These are phyloP conservation scores for Xerocomellus chrysenteron DNA, from an alignment of 768 basidiomycete genomes.

Conservation along the genomic window DNA sequence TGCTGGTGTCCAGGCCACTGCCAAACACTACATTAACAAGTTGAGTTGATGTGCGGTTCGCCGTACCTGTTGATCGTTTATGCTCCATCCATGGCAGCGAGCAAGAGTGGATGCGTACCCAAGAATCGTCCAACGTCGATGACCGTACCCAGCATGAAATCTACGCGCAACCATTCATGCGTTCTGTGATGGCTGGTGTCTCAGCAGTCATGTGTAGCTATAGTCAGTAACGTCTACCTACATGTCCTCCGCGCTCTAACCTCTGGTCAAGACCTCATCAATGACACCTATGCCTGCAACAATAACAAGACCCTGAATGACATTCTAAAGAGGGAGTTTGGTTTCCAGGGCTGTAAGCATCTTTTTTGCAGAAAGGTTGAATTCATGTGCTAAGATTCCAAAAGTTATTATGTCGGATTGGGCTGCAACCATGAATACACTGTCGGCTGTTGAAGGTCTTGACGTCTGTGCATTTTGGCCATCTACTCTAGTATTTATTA, in stretches of 20 bases:
- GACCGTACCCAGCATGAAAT: conserved; percentile 53
- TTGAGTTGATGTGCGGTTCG: conserved; percentile 32
- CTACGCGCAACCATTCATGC: conserved; percentile 56
- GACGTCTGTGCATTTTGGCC: conserved; percentile 43
- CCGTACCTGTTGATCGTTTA: not conserved
- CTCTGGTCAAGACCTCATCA: conserved; percentile 44
- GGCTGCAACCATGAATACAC: conserved; percentile 51
- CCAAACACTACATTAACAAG: conserved; percentile 80
- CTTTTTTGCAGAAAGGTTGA: not conserved
- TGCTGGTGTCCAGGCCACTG: conserved; percentile 83
- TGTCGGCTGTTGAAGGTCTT: conserved; percentile 57
- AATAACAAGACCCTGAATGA: conserved; percentile 58
- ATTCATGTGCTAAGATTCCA: not conserved
- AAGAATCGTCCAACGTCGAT: conserved; percentile 39
- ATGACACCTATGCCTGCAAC: conserved; percentile 63
- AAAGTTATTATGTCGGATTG: conserved; percentile 62
- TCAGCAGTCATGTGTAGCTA: conserved; percentile 69
- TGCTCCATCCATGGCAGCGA: conserved; percentile 22
- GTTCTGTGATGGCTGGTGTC: conserved; percentile 63
- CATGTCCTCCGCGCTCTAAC: not conserved
- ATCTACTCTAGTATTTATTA: not conserved
- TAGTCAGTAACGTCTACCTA: conserved; percentile 27
- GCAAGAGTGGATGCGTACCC: conserved; percentile 36
- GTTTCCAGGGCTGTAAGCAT: conserved; percentile 59
- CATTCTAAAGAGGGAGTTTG: conserved; percentile 64